Percentiles rank a stretch among this genome's conserved stretches.
Evolutionary conservation across 2,329 filamentous ascomycete genomes (phyloP).

Genomic region (Trichoderma semiorbis): DNA sequence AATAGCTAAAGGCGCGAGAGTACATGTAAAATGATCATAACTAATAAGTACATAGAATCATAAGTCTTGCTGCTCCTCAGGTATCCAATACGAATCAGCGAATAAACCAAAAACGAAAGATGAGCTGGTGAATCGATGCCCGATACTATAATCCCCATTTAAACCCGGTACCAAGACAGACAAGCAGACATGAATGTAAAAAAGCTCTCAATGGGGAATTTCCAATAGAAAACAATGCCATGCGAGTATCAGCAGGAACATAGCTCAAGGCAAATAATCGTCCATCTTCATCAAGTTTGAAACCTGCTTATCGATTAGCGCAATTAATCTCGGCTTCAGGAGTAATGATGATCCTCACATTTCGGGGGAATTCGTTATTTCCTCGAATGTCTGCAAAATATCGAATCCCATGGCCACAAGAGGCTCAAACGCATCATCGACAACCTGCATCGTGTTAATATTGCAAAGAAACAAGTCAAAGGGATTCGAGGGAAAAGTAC

Average conservation of each 20-base stretch:
- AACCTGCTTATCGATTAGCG: neutral
- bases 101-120: neutral
- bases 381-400: constrained; percentile 75
- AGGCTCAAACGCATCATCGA: constrained; percentile 69
- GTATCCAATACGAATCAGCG: neutral
- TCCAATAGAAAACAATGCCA: neutral
- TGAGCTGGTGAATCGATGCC: neutral
- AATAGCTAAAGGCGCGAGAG: neutral
- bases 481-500: constrained; percentile 47
- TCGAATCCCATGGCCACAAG: constrained; percentile 77
- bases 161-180: neutral
- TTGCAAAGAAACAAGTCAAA: neutral
- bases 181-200: neutral
- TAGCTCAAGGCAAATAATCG: neutral
- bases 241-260: neutral
- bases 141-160: neutral
- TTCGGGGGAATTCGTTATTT: constrained; percentile 64
- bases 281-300: constrained; percentile 9
- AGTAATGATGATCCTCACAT: constrained; percentile 27
- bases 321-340: too few relatives aligned
- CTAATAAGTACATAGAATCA: neutral
- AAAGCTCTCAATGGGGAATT: neutral
- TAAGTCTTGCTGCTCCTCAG: neutral
- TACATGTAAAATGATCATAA: neutral
- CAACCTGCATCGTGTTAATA: constrained; percentile 46